A percentile compares a stretch with the other conserved stretches of the same genome.
These are phyloP conservation scores for Malassezia nana DNA, from an alignment of 1,284 basidiomycete species.

Conservation along the genomic window DNA sequence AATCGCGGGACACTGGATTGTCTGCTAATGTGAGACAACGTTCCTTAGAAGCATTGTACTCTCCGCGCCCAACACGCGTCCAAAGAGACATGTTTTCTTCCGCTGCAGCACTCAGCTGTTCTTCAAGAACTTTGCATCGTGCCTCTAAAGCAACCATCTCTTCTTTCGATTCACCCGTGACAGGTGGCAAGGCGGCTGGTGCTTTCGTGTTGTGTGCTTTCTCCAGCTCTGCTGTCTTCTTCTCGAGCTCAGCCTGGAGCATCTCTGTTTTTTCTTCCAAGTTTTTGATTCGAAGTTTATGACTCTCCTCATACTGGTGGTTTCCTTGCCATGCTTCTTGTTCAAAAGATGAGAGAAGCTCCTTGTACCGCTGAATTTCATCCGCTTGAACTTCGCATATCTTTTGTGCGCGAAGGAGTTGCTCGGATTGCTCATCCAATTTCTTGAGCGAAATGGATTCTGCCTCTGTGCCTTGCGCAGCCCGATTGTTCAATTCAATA, in stretches of 20 bases:
- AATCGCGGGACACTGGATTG: constrained; percentile 67
- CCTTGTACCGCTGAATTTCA: constrained; percentile 25
- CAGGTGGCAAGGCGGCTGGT: not conserved
- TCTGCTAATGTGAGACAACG: constrained; percentile 62
- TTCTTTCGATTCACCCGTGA: constrained; percentile 4
- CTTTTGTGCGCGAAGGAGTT: constrained; percentile 11
- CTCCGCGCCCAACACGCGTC: constrained; percentile 55
- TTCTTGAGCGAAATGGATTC: constrained; percentile 29
- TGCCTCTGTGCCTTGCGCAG: constrained; percentile 24
- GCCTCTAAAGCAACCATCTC: constrained; percentile 12
- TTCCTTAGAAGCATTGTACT: constrained; percentile 63
- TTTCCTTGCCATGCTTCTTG: constrained; percentile 33
- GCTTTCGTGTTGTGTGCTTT: not conserved
- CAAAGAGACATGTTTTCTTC: constrained; percentile 64
- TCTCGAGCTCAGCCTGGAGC: not conserved
- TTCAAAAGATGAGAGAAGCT: constrained; percentile 24
- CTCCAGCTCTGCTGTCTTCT: not conserved
- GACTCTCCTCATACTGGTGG: constrained; percentile 30
- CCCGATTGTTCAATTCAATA: constrained; percentile 19
- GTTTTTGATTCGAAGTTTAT: constrained; percentile 32
- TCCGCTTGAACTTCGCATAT: constrained; percentile 16
- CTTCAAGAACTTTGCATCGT: constrained; percentile 28
- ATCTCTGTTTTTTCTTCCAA: constrained; percentile 27
- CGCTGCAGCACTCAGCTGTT: constrained; percentile 58
- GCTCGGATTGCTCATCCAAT: constrained; percentile 34